Evolutionary conservation across 1,284 basidiomycete species (phyloP).

Genomic region (Golubevia pallescens): DNA sequence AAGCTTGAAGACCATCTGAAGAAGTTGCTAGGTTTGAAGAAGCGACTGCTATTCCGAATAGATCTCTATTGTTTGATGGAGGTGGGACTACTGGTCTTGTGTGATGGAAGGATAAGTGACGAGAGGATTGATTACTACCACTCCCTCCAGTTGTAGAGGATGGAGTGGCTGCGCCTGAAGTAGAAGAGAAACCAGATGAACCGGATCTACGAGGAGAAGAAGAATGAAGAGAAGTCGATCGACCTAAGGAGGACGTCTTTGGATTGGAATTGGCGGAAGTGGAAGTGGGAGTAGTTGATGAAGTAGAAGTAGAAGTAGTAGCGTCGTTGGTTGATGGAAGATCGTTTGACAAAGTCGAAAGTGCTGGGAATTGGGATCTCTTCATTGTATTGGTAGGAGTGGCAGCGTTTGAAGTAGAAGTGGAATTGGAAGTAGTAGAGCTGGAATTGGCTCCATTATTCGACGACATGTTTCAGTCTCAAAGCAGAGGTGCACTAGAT

Average conservation of each 20-base stretch:
- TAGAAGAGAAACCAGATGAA: background rate
- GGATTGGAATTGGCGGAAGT: too few species aligned
- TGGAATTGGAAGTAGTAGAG: too few species aligned
- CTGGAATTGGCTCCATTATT: too few species aligned
- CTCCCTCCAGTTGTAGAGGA: background rate
- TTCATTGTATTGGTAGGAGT: too few species aligned
- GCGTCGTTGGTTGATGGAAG: background rate
- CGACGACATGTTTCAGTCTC: too few species aligned
- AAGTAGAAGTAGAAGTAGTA: background rate
- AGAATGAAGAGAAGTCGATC: background rate
- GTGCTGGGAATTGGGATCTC: background rate
- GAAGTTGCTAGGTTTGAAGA: conserved; percentile 40
- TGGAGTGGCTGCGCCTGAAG: background rate
- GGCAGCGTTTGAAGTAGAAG: too few species aligned
- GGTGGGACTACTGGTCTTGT: conserved; percentile 36
- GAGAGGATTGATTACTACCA: background rate
- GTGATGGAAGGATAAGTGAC: background rate
- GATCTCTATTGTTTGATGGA: conserved; percentile 31
- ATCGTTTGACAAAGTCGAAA: background rate
- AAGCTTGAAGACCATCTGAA: conserved; percentile 53
- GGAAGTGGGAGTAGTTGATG: too few species aligned
- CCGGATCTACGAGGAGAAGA: background rate
- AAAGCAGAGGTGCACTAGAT: too few species aligned
- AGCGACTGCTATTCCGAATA: conserved; percentile 43
- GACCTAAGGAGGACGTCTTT: background rate